Percentiles rank a stretch among this genome's conserved stretches.
These are phyloP conservation scores for Phialocephala subalpina DNA, from an alignment of 2,329 filamentous ascomycete species.

Conservation along the genomic window DNA sequence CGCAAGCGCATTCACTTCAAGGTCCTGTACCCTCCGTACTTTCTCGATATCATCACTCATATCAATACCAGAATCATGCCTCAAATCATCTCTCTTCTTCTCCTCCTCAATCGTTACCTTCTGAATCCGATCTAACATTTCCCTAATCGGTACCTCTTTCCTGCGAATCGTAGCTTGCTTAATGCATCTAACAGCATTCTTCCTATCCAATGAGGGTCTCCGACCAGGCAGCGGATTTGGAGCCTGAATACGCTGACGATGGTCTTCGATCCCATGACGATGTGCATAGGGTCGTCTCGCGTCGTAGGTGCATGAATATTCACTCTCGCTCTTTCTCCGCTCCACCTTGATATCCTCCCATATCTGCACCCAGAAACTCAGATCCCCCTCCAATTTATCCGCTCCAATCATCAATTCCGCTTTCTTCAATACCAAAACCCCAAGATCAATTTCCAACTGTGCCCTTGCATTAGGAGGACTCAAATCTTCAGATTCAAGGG, in stretches of 20 bases:
- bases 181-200: not conserved
- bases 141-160: slow-evolving; percentile 19
- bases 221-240: not conserved
- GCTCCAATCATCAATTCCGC: slow-evolving; percentile 12
- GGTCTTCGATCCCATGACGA: not conserved
- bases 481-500: not conserved
- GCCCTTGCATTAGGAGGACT: not conserved
- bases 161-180: slow-evolving; percentile 3
- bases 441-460: slow-evolving; percentile 12
- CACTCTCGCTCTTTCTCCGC: not conserved
- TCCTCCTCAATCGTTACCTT: not conserved
- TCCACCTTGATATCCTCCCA: not conserved
- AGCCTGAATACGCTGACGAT: not conserved
- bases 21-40: not conserved
- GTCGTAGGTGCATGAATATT: not conserved
- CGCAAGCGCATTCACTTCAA: not conserved
- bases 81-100: not conserved
- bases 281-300: not conserved
- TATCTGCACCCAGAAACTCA: slow-evolving; percentile 1
- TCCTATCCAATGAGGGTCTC: not conserved
- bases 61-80: slow-evolving; percentile 6
- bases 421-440: slow-evolving; percentile 1
- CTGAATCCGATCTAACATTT: slow-evolving; percentile 9
- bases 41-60: not conserved
- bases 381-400: slow-evolving; percentile 8